Conservation (phyloP, 2,329 filamentous ascomycete genomes). For the Colletotrichum plurivorum region DNA sequence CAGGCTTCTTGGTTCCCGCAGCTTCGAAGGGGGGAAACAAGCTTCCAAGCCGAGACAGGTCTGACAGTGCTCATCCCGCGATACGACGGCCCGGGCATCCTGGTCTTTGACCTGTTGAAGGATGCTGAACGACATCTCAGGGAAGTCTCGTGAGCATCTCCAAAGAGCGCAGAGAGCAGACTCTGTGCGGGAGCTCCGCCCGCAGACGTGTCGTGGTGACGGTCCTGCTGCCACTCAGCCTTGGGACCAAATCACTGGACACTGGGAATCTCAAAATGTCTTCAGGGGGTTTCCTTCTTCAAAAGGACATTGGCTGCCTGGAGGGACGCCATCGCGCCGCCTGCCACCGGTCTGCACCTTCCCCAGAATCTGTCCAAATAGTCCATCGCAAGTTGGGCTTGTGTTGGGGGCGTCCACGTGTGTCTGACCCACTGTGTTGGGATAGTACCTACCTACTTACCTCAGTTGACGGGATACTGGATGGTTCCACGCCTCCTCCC, state of each 20-base stretch:
- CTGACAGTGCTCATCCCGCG: neutral
- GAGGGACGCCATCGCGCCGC: neutral
- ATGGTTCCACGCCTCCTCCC: neutral
- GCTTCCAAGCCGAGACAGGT: neutral
- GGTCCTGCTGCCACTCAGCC: neutral
- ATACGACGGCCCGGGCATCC: constrained; percentile 2
- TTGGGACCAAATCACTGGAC: neutral
- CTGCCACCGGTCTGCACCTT: constrained; percentile 2
- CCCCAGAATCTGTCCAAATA: neutral
- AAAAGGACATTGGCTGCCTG: constrained; percentile 6
- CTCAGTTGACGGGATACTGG: neutral
- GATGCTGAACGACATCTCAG: neutral
- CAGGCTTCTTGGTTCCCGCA: neutral
- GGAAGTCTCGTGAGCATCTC: neutral
- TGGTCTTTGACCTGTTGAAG: neutral
- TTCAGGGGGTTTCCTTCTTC: neutral
- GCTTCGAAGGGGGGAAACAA: constrained; percentile 7
- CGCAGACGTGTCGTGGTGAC: constrained; percentile 14
- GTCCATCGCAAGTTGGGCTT: neutral
- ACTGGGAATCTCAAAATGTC: neutral
- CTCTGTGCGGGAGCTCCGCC: constrained; percentile 1
- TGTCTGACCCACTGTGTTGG: neutral
- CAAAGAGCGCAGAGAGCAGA: neutral
- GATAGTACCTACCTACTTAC: neutral
- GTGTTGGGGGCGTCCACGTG: neutral